Evolutionary conservation across 495 filamentous ascomycete genomes (phyloP), one percentile per base, ranked within the genome.

Genomic region (Symbiotaphrina buchneri): DNA sequence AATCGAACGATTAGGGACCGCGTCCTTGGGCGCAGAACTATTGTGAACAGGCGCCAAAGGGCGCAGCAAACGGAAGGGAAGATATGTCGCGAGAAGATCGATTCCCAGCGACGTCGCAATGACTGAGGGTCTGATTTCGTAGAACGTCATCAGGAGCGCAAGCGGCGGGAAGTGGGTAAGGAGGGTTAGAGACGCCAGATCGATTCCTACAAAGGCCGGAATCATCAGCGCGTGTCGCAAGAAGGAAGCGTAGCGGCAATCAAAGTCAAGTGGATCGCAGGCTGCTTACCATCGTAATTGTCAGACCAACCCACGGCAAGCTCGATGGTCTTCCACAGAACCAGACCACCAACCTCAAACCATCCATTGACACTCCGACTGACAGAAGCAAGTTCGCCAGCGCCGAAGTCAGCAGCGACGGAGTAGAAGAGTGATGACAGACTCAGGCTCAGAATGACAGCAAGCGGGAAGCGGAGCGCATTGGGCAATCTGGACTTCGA

Each of bases 101-200:
- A 82, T 71, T 6, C 44, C 41, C 34, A 75, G 62, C 18, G 63
- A 63, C 11, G 56, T 45, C 24, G 63, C 39, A 13, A 68, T 49
- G 6, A 76, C 69, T 28, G 48, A 50, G 6, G 62, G 54, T 4
- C 64, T 59, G 32, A 83, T 55, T 10, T 51, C 45, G 58, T 85
- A 91, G 59, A 84, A 90, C 40, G 63, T 65, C 17, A 54, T 55
- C 21, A 83, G 54, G 27, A 93, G 69, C 37, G 68, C 69, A 39
- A 68, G 62, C 30, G 61, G 63, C 20, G 82, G 82, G 7, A 72
- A 58, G 47, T 77, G 69, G 16, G 73, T 68, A 4, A 91, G 51
- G 33, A 77, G 51, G 16, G 67, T 64, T 42, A 83, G 58, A 13
- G 67, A 56, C 18, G 63, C 61, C 34, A 79, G 51, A 54, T 90